Percentiles rank a stretch among this genome's conserved stretches.
These are phyloP conservation scores for Quercus agrifolia DNA, from an alignment of 306 rosid species.

Conservation along the genomic window DNA sequence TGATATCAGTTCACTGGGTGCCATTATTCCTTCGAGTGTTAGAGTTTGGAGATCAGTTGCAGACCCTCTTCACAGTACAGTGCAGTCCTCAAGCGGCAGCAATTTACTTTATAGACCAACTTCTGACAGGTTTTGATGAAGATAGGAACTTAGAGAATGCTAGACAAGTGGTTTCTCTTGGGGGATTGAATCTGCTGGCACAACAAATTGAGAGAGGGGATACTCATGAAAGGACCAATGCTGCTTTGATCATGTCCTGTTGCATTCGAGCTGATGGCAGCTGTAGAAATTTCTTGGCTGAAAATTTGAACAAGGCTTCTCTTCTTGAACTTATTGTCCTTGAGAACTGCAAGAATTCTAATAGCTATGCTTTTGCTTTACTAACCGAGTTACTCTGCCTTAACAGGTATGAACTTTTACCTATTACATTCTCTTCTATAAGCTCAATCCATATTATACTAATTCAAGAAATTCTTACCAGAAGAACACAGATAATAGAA, in stretches of 20 bases:
- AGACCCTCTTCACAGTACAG: constrained; percentile 66
- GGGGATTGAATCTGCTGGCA: constrained; percentile 64
- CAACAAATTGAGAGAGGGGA: constrained; percentile 61
- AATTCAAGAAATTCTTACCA: constrained; percentile 26
- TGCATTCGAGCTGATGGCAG: constrained; percentile 79
- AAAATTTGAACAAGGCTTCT: constrained; percentile 45
- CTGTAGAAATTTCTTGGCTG: constrained; percentile 63
- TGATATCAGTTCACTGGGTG: constrained; percentile 79
- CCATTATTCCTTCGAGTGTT: constrained; percentile 74
- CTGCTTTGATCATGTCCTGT: constrained; percentile 43
- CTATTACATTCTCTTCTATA: neutral
- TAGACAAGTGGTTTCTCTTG: constrained; percentile 64
- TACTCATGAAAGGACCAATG: constrained; percentile 40
- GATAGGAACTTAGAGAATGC: constrained; percentile 83
- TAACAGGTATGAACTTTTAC: constrained; percentile 40
- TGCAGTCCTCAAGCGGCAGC: constrained; percentile 75
- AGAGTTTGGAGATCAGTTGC: constrained; percentile 74
- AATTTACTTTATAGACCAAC: constrained; percentile 73
- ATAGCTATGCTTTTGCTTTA: constrained; percentile 44
- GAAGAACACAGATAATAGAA: constrained; percentile 52
- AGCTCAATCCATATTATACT: neutral
- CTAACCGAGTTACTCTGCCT: constrained; percentile 64
- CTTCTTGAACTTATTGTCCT: constrained; percentile 67
- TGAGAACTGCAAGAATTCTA: constrained; percentile 35
- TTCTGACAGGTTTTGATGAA: constrained; percentile 79